Conservation (phyloP, 202 grass and related monocot species). For the Setaria viridis region DNA sequence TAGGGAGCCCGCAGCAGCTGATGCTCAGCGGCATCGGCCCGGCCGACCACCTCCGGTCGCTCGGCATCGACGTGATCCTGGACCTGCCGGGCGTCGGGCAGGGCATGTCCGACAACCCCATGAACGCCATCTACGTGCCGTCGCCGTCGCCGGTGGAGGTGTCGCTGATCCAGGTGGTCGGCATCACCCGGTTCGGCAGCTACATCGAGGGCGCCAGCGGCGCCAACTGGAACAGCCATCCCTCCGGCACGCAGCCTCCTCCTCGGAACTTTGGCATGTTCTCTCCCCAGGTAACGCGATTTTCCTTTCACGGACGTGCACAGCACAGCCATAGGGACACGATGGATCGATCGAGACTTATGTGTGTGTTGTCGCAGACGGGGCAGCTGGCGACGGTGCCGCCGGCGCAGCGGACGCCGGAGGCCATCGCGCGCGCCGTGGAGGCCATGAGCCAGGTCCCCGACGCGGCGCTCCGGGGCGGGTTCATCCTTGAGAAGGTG, state of each 20-base stretch:
- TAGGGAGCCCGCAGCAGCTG: conserved; percentile 88
- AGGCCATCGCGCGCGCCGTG: conserved; percentile 56
- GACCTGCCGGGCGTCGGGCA: conserved; percentile 74
- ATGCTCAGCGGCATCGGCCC: conserved; percentile 93
- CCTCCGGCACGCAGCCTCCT: neutral
- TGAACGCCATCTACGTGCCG: conserved; percentile 82
- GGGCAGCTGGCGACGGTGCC: conserved; percentile 62
- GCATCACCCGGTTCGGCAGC: conserved; percentile 83
- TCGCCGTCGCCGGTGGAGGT: conserved; percentile 80
- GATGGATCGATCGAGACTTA: no score
- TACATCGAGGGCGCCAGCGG: conserved; percentile 93
- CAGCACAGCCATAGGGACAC: no score
- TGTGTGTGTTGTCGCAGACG: conserved; percentile 37
- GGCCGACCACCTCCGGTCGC: conserved; percentile 58
- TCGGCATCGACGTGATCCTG: conserved; percentile 67
- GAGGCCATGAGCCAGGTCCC: conserved; percentile 47
- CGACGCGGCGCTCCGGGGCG: conserved; percentile 66
- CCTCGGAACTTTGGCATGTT: conserved; percentile 67
- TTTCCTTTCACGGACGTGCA: no score
- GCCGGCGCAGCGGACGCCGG: conserved; percentile 49
- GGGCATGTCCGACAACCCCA: conserved; percentile 88
- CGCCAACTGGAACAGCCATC: conserved; percentile 62
- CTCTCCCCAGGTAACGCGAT: conserved; percentile 7
- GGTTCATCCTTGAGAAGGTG: conserved; percentile 96
- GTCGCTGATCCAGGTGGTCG: conserved; percentile 88